A percentile compares a stretch with the other conserved stretches of the same genome.
Evolutionary conservation across 75 land plant species (phyloP).

Genomic region (Cryptomeria japonica): DNA sequence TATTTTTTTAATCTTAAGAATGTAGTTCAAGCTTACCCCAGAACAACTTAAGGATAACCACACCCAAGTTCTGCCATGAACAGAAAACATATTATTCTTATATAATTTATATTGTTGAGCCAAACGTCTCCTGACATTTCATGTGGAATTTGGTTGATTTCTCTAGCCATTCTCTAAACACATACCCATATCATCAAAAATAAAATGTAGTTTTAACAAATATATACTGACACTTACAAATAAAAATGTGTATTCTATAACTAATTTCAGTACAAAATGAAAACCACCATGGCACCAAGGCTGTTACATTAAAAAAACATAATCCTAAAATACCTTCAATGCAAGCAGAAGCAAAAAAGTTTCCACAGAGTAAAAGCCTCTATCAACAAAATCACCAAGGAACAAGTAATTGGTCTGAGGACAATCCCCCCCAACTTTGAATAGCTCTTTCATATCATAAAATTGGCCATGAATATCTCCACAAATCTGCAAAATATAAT

Average conservation of each 20-base stretch:
- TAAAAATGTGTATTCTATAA: neutral
- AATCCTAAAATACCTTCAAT: constrained; percentile 62
- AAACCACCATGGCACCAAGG: neutral
- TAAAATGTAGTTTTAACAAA: neutral
- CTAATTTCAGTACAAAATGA: neutral
- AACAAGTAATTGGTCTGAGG: constrained; percentile 98
- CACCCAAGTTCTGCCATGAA: too few relatives aligned
- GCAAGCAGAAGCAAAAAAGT: constrained; percentile 94
- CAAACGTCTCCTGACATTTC: neutral
- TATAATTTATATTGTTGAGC: neutral
- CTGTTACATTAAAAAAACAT: neutral
- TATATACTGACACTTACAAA: neutral
- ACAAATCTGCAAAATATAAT: constrained; percentile 69
- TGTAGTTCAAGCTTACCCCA: neutral
- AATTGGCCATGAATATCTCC: constrained; percentile 99
- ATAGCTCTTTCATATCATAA: constrained; percentile 98
- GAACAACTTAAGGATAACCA: neutral
- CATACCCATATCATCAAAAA: neutral
- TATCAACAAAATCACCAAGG: constrained; percentile 97
- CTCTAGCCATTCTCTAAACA: neutral
- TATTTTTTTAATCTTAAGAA: neutral
- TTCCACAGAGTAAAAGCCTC: constrained; percentile 98
- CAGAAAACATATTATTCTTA: neutral
- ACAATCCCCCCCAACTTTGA: constrained; percentile 97
- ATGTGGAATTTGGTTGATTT: neutral